phyloP scores from a whole-genome alignment of 2,329 filamentous ascomycete genomes.

The Aspergillus sp. region DNA sequence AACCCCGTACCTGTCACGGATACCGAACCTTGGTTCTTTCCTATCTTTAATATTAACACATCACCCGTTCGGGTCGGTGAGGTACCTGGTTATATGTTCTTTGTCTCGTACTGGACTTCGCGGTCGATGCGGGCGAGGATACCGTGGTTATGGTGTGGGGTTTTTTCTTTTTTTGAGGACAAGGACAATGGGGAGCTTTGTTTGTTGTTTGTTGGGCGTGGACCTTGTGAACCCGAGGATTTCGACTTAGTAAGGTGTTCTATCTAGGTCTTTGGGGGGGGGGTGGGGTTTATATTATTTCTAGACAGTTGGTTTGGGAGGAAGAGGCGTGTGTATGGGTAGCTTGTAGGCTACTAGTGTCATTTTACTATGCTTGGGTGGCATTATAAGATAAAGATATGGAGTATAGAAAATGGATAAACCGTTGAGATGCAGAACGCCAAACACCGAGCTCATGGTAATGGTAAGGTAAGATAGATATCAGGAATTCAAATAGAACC shows the following conservation, averaged over 20 bases:
- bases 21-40: neutral
- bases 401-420: neutral
- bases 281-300: neutral
- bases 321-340: neutral
- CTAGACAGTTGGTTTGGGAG: neutral
- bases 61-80: too few relatives aligned
- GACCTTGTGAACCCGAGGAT: neutral
- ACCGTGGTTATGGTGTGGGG: neutral
- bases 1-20: neutral
- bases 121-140: neutral
- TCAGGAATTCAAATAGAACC: neutral
- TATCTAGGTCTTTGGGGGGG: neutral
- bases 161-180: neutral
- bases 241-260: neutral
- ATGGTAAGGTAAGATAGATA: neutral
- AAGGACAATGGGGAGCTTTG: neutral
- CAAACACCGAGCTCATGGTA: conserved; percentile 26
- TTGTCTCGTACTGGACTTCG: neutral
- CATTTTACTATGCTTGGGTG: neutral
- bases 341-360: neutral
- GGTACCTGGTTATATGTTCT: neutral
- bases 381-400: neutral
- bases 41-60: neutral
- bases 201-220: neutral
- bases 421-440: conserved; percentile 19